phyloP scores from a whole-genome alignment of 1,139 yeast genomes.

The Geotrichum klebahnii region DNA sequence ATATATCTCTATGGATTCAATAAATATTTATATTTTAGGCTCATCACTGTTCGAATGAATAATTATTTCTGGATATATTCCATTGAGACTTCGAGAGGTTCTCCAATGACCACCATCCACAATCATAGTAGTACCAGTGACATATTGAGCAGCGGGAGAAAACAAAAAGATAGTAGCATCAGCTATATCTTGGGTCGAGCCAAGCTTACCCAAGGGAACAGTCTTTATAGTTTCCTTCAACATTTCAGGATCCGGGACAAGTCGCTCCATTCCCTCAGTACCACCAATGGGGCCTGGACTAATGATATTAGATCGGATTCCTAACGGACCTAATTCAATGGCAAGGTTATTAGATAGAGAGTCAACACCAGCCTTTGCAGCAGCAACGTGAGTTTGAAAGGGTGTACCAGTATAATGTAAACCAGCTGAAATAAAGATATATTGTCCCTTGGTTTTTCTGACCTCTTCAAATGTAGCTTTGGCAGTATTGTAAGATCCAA shows the following conservation, averaged over 20 bases:
- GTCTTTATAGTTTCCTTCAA: conserved; percentile 42
- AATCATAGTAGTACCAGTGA: conserved; percentile 71
- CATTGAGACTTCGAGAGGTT: conserved; percentile 32
- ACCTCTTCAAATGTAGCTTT: conserved; percentile 73
- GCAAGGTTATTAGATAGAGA: conserved; percentile 78
- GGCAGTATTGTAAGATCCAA: conserved; percentile 82
- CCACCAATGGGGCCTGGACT: conserved; percentile 85
- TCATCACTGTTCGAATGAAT: conserved; percentile 3
- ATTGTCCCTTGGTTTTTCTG: conserved; percentile 57
- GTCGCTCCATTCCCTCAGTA: conserved; percentile 74
- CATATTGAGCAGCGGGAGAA: conserved; percentile 73
- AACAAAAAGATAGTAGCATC: conserved; percentile 80
- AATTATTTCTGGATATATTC: conserved; percentile 23
- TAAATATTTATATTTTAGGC: conserved; percentile 13
- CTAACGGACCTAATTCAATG: conserved; percentile 83
- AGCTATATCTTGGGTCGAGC: conserved; percentile 76
- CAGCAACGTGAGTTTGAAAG: conserved; percentile 80
- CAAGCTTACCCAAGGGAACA: conserved; percentile 75
- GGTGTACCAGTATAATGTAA: conserved; percentile 85
- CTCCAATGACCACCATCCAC: conserved; percentile 96
- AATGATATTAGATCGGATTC: conserved; percentile 71
- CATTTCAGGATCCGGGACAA: conserved; percentile 43
- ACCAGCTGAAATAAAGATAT: conserved; percentile 81
- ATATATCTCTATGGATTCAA: not conserved
- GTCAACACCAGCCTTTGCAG: conserved; percentile 92